These are phyloP conservation scores for Colletotrichum sp. DNA, from an alignment of 2,329 filamentous ascomycete species.

Conservation along the genomic window DNA sequence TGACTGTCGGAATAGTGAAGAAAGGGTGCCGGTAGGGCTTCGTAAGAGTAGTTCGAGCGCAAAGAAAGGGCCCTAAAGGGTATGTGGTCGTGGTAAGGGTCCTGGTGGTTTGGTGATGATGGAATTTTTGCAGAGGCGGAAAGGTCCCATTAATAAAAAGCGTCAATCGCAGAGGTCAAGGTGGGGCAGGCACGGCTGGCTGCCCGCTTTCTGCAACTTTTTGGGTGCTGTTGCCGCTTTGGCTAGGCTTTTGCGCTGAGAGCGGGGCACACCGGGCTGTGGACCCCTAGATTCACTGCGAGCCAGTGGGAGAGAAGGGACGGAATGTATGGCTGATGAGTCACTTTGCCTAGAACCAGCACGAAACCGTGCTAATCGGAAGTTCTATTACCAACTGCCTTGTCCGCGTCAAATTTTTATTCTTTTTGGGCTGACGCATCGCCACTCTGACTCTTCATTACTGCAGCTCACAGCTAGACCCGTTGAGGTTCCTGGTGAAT, in stretches of 20 bases:
- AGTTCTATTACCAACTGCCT: neutral
- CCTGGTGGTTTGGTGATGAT: slow-evolving; percentile 11
- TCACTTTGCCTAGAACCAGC: slow-evolving; percentile 2
- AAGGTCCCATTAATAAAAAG: slow-evolving; percentile 20
- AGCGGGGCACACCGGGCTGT: slow-evolving; percentile 14
- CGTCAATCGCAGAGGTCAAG: slow-evolving; percentile 5
- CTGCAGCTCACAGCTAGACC: neutral
- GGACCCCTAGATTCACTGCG: slow-evolving; percentile 4
- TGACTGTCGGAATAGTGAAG: neutral
- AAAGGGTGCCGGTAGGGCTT: neutral
- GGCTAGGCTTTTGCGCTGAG: neutral
- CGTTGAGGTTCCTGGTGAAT: neutral
- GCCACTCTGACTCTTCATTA: slow-evolving; percentile 12
- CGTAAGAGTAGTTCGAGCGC: neutral
- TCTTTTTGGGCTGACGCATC: neutral
- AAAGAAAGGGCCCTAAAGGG: neutral
- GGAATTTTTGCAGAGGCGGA: slow-evolving; percentile 20
- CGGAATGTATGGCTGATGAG: slow-evolving; percentile 14
- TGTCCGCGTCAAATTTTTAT: neutral
- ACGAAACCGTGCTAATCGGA: neutral
- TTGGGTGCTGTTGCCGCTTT: neutral
- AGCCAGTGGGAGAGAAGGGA: neutral
- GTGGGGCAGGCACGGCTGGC: neutral
- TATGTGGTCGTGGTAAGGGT: neutral
- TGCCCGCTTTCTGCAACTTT: neutral